These are phyloP conservation scores for Eremochloa ophiuroides DNA, from an alignment of 176 grass and related monocot genomes.

Conservation along the genomic window DNA sequence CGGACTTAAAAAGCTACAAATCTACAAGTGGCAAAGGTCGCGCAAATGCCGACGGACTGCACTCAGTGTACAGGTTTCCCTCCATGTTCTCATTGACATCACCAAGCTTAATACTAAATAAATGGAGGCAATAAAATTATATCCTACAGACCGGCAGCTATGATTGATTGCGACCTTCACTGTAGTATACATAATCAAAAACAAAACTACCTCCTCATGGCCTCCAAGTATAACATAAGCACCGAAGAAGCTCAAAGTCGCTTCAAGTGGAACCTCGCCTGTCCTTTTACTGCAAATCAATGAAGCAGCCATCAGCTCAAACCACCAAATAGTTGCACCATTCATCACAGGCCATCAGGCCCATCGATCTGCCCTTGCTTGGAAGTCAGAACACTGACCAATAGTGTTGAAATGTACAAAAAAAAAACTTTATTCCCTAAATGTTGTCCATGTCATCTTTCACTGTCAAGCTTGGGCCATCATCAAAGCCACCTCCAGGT, in stretches of 20 bases:
- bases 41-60: neutral
- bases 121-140: conserved; percentile 56
- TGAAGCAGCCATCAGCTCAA: conserved; percentile 29
- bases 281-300: conserved; percentile 27
- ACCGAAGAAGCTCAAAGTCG: conserved; percentile 20
- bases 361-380: conserved; percentile 21
- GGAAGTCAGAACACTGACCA: conserved; percentile 7
- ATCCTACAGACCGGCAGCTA: conserved; percentile 42
- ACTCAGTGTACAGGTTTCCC: conserved; percentile 26
- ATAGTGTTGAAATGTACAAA: conserved; percentile 10
- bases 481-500: conserved; percentile 82
- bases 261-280: neutral
- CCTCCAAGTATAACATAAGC: conserved; percentile 40
- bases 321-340: conserved; percentile 8
- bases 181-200: conserved; percentile 52
- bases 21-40: conserved; percentile 32
- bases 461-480: conserved; percentile 55
- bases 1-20: conserved; percentile 36
- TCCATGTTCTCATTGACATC: conserved; percentile 30
- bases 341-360: conserved; percentile 2
- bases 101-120: conserved; percentile 33
- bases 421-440: conserved; percentile 40
- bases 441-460: conserved; percentile 84
- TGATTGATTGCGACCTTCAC: conserved; percentile 15
- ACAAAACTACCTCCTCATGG: conserved; percentile 45